A percentile compares a stretch with the other conserved stretches of the same genome.
phyloP scores from a whole-genome alignment of 2,329 filamentous ascomycete species.

The Neocatenulostroma microsporum region DNA sequence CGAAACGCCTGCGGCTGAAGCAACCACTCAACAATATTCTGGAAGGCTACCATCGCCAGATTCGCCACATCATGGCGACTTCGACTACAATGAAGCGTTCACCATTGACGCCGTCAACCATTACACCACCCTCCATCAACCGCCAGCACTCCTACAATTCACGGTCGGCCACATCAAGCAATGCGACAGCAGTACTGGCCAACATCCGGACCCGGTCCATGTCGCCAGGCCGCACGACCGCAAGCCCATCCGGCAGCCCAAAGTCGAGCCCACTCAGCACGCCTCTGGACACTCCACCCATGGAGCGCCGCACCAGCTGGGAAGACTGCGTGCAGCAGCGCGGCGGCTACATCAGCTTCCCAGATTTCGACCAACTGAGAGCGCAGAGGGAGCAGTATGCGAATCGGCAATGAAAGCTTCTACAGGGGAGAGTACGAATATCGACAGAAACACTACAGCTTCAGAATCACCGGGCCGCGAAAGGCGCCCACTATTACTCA shows the following conservation, averaged over 20 bases:
- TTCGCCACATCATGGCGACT: conserved; percentile 4
- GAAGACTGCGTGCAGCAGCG: conserved; percentile 25
- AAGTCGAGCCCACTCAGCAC: conserved; percentile 14
- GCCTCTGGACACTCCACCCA: conserved; percentile 12
- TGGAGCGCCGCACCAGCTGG: conserved; percentile 22
- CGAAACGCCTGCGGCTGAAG: conserved; percentile 2
- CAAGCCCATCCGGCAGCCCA: background rate
- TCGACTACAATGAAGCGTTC: conserved; percentile 10
- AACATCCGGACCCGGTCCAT: conserved; percentile 18
- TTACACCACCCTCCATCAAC: conserved; percentile 22
- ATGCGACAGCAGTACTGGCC: conserved; percentile 11
- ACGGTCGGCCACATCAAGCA: background rate
- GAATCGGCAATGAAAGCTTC: conserved; percentile 9
- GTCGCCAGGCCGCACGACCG: conserved; percentile 14
- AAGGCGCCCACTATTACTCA: too few species aligned
- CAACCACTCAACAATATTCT: background rate
- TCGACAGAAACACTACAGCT: too few species aligned
- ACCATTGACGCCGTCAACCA: conserved; percentile 19
- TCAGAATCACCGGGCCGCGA: too few species aligned
- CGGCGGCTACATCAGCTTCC: conserved; percentile 28
- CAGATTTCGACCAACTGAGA: conserved; percentile 24
- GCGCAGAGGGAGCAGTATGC: conserved; percentile 7
- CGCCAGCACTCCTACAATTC: conserved; percentile 20
- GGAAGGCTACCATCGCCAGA: background rate
- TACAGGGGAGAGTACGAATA: too few species aligned